Base-by-base conservation (phyloP, 352 stramenopile genomes). In the Pythium folliculosum region DNA sequence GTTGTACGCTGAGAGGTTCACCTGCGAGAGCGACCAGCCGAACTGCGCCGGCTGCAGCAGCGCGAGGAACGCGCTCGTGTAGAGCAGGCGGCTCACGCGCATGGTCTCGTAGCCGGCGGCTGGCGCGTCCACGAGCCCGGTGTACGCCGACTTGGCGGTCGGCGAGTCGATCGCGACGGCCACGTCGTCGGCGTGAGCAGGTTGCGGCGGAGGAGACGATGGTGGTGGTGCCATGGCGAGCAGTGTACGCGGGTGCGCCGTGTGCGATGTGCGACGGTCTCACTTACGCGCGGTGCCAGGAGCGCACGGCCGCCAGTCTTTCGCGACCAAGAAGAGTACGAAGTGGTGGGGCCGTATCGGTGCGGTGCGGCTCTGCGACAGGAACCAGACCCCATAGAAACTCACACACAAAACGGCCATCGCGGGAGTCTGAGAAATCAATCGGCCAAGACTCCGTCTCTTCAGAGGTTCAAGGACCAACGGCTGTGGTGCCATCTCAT, bases 1-100 rank as follows among this genome's bases (percentile, higher is more conserved):
- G 60, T 86, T 75, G 69, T 86, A 90, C 12, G 70, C 63, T n/a
- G 73, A 83, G 30, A 86, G 71, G 71, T 91, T 91, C 69, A 91
- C 69, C 55, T 94, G 85, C 13, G 77, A 77, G 6, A 81, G 78
- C 13, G 77, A 81, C 85, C 82, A 72, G 64, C 82, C 75, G 65
- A 80, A 78, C 72, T 91, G 80, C 60, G 82, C 75, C 10, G 79
- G 57, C 40, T 83, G 78, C 23, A 92, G 54, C 44, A 89, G 51
- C 45, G 71, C 66, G 23, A 94, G 67, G 7, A 75, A 35, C 8
- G 81, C 65, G 45, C 82, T 92, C 13, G 59, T 65, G 59, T 65
- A 65, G 2, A 65, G 48, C 32, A 58, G 3, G 43, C 56, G 43
- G 56, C n/a, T 43, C 16, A 63, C 56, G 40, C 14, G 38, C 56